Evolutionary conservation across 495 filamentous ascomycete species (phyloP).

Genomic region (Peziza echinospora): DNA sequence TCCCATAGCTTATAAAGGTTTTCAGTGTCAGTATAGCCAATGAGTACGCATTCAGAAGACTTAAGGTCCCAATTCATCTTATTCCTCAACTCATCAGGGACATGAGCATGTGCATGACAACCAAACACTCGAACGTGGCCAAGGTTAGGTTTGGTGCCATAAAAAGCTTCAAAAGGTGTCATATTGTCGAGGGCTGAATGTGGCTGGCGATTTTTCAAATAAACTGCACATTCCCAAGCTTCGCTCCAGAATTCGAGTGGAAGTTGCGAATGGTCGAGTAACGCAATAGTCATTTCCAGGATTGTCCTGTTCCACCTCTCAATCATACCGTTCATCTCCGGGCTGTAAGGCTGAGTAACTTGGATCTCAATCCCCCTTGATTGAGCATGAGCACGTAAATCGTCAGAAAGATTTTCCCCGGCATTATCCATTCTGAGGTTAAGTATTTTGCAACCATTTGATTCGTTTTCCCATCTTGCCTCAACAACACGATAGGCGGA

Average conservation of each 20-base stretch:
- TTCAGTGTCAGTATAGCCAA: background rate
- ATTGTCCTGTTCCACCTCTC: background rate
- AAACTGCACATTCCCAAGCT: background rate
- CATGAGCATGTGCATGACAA: background rate
- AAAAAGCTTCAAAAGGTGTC: background rate
- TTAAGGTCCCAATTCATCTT: background rate
- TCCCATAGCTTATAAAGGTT: conserved; percentile 1
- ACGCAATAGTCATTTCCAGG: background rate
- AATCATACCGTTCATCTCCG: background rate
- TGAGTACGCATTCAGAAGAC: background rate
- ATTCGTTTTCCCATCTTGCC: too few relatives aligned
- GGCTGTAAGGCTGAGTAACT: background rate
- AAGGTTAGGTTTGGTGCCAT: background rate
- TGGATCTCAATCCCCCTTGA: background rate
- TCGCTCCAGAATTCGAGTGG: background rate
- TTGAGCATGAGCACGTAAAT: too few relatives aligned
- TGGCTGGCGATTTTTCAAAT: background rate
- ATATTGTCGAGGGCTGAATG: background rate
- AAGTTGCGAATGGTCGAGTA: background rate
- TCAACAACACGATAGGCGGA: too few relatives aligned
- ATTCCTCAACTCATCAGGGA: background rate
- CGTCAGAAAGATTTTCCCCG: too few relatives aligned
- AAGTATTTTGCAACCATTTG: too few relatives aligned
- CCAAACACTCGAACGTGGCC: background rate
- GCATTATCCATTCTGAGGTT: too few relatives aligned